Evolutionary conservation across 805 yeast species (phyloP), one percentile per base, ranked within the genome.

Genomic region (Candida pseudoglaebosa): DNA sequence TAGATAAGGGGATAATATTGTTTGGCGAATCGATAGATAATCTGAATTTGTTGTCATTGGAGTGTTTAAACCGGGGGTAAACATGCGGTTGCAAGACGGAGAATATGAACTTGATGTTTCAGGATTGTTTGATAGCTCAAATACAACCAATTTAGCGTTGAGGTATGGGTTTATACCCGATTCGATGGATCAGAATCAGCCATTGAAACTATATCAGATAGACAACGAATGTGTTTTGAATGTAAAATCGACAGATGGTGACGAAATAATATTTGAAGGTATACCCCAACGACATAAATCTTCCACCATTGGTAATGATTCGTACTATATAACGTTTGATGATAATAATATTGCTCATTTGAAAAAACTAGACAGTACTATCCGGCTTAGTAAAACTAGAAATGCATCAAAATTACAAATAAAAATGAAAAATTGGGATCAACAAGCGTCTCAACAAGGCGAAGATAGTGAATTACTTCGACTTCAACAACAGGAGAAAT

Each of bases 91-190:
- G 28, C 55, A 65, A 13, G 71, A 68, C 49, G 74, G 74, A 13
- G 74, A 68, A 44, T 68, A 68, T 48, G 71, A 64, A 19, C 57
- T 68, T 28, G 73, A 67, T 40, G 46, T 66, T 32, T 50, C 61
- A 36, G 53, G 44, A n/a, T 47, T 61, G 13, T 38, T 41, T 21
- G 46, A 40, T 10, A 24, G 31, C 12, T 31, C 38, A 4, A 21
- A 24, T 12, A 14, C 24, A 10, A 33, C 24, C 12, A 41, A 37
- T 29, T 35, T 59, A 10, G 68, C 65, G 16, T 49, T 68, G 19
- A 53, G 73, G 20, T 68, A 68, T 42, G 72, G 72, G 15, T 59
- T 62, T 40, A 56, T 65, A 7, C 71, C 71, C 4, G 69, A 63
- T 36, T 55, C 68, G 19, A 57, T 67, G 67, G 71, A 67, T 42